Base-by-base conservation (phyloP, 1,284 basidiomycete genomes). In the Golubevia pallescens region DNA sequence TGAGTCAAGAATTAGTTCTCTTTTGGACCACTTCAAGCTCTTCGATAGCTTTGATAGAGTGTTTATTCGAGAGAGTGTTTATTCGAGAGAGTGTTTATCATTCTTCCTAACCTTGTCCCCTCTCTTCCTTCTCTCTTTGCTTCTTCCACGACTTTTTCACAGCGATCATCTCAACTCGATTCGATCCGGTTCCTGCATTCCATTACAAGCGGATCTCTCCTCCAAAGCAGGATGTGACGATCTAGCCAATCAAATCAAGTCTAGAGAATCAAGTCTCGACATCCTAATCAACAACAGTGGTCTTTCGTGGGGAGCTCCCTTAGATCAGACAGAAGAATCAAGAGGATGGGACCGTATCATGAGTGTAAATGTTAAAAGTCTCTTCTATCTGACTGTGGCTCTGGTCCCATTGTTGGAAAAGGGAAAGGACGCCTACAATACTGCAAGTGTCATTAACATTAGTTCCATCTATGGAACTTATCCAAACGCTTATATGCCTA, bases 321-420 rank as follows among this genome's bases (percentile, higher is more conserved):
- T 67, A 24, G 65, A 67, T 10, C 32, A 42, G n/a, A 23, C 59
- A 2, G 65, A 67, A 21, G 65, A 67, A 60, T 5, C 21, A 16
- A 54, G 28, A 24, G 65, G 65, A 1, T 67, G 65, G 65, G 62
- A 67, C 58, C 55, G 34, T 24, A 62, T n/a, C 16, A 13, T 20
- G 6, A 20, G 3, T 56, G 42, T 54, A 7, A 67, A 67, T 38
- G 54, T 57, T 8, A 67, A 67, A 55, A 23, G 28, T n/a, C 10
- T 64, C n/a, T 67, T 67, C 38, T 67, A 67, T 34, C 56, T 67
- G 20, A 67, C 65, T 16, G 63, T 65, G 3, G 63, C 63, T 38
- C 21, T 65, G 1, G n/a, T 65, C 8, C 63, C 63, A 6, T 21
- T 65, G 19, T 61, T 65, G 59, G 53, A 65, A 38, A 61, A 62